phyloP scores from a whole-genome alignment of 768 basidiomycete species.

The Tephrocybe sp. region DNA sequence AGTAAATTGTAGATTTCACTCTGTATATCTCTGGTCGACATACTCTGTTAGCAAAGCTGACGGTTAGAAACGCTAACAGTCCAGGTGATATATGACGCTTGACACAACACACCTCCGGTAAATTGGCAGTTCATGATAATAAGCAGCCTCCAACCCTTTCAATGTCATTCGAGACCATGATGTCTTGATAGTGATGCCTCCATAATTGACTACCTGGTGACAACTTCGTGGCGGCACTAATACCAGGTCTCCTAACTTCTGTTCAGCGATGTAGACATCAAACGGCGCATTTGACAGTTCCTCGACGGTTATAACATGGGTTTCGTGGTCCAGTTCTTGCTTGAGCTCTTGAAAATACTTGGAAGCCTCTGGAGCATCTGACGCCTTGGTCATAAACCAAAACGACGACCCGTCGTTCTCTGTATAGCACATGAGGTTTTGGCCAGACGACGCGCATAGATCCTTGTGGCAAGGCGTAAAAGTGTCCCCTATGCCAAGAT shows the following conservation, averaged over 20 bases:
- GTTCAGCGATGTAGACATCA: slow-evolving; percentile 66
- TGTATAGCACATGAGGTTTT: slow-evolving; percentile 84
- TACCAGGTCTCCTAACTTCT: slow-evolving; percentile 74
- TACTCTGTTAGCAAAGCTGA: slow-evolving; percentile 46
- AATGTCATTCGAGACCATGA: slow-evolving; percentile 87
- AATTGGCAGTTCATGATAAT: slow-evolving; percentile 73
- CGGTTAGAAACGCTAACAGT: too few relatives aligned
- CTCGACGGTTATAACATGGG: slow-evolving; percentile 57
- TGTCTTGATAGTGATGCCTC: slow-evolving; percentile 79
- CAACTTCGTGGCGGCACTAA: slow-evolving; percentile 79
- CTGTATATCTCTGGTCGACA: slow-evolving; percentile 77
- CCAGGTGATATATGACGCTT: too few relatives aligned
- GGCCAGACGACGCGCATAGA: slow-evolving; percentile 78
- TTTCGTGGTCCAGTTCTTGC: slow-evolving; percentile 73
- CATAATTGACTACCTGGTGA: slow-evolving; percentile 81
- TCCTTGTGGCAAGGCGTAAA: slow-evolving; percentile 87
- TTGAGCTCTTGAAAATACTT: slow-evolving; percentile 56
- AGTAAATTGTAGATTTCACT: slow-evolving; percentile 62
- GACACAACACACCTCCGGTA: slow-evolving; percentile 60
- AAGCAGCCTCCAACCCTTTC: slow-evolving; percentile 52
- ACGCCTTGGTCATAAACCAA: slow-evolving; percentile 82
- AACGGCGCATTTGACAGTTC: slow-evolving; percentile 68
- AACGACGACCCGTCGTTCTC: slow-evolving; percentile 70
- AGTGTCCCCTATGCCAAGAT: slow-evolving; percentile 78
- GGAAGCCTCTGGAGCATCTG: slow-evolving; percentile 51